These are phyloP conservation scores for Zanthoxylum bungeanum DNA, from an alignment of 345 rosid species.

Conservation along the genomic window DNA sequence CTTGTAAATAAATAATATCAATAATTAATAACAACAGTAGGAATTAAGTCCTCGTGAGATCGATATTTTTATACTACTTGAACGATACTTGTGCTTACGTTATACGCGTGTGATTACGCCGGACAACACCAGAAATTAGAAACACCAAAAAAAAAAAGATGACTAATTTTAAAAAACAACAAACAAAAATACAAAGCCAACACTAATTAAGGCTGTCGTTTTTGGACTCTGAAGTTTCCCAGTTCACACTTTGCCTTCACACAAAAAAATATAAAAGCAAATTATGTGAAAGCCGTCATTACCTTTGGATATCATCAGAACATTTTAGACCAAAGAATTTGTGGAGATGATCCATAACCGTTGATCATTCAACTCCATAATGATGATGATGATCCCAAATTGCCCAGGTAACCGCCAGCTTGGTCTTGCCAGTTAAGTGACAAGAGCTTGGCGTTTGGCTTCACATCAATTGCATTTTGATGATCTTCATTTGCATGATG, in stretches of 20 bases:
- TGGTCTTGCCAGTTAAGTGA: slow-evolving; percentile 89
- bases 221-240: slow-evolving; percentile 26
- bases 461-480: slow-evolving; percentile 54
- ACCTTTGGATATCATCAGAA: too few relatives aligned
- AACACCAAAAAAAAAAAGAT: too few relatives aligned
- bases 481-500: slow-evolving; percentile 45
- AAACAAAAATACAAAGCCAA: slow-evolving; percentile 16
- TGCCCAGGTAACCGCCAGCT: slow-evolving; percentile 42
- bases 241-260: slow-evolving; percentile 19
- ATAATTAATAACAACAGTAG: too few relatives aligned
- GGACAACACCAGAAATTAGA: slow-evolving; percentile 28
- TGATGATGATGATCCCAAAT: too few relatives aligned
- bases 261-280: too few relatives aligned
- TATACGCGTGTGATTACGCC: too few relatives aligned
- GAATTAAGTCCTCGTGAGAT: too few relatives aligned
- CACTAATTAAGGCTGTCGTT: too few relatives aligned
- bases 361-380: slow-evolving; percentile 61
- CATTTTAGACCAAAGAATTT: slow-evolving; percentile 41
- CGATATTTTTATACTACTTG: too few relatives aligned
- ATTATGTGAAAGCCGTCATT: neutral
- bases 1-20: too few relatives aligned
- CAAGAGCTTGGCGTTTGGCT: slow-evolving; percentile 62
- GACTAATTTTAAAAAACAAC: neutral
- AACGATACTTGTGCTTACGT: too few relatives aligned
- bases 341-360: slow-evolving; percentile 45